Percentiles rank a stretch among this genome's conserved stretches.
Evolutionary conservation across 192 early-diverging fungal species (phyloP).

Genomic region (Entophlyctis helioformis): DNA sequence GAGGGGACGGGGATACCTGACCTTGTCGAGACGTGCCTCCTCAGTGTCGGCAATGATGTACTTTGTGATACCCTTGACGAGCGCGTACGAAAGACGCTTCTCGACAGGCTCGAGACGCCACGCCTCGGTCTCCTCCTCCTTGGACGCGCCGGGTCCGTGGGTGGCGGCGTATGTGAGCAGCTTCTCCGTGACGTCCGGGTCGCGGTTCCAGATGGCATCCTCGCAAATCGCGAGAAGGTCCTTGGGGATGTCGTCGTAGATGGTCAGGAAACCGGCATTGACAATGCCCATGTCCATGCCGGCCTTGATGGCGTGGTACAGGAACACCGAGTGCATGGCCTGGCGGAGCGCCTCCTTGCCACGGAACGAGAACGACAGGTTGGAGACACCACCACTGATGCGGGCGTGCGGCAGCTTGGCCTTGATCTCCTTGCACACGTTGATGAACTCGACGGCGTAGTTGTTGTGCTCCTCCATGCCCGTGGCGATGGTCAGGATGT

Average conservation of each 20-base stretch:
- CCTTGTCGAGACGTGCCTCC: conserved; percentile 67
- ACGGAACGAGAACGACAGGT: conserved; percentile 95
- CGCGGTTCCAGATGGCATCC: conserved; percentile 84
- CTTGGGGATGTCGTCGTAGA: conserved; percentile 93
- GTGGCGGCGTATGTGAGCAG: conserved; percentile 80
- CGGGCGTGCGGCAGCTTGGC: conserved; percentile 74
- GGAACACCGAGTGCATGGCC: conserved; percentile 93
- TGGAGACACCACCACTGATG: conserved; percentile 93
- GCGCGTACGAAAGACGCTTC: conserved; percentile 63
- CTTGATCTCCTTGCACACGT: conserved; percentile 66
- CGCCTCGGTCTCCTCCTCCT: conserved; percentile 69
- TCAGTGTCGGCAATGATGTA: conserved; percentile 87
- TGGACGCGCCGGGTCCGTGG: conserved; percentile 39
- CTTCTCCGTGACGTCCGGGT: conserved; percentile 86
- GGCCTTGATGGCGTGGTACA: conserved; percentile 69
- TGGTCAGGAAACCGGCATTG: conserved; percentile 90
- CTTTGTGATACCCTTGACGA: conserved; percentile 93
- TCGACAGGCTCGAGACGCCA: conserved; percentile 71
- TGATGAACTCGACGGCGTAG: conserved; percentile 90
- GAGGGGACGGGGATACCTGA: conserved; percentile 70
- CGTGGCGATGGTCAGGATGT: conserved; percentile 92
- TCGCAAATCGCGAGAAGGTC: conserved; percentile 88
- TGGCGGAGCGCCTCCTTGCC: conserved; percentile 85
- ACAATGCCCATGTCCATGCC: conserved; percentile 99
- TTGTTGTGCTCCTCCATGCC: conserved; percentile 97